phyloP scores from a whole-genome alignment of 306 rosid genomes.

The Castanea crenata region DNA sequence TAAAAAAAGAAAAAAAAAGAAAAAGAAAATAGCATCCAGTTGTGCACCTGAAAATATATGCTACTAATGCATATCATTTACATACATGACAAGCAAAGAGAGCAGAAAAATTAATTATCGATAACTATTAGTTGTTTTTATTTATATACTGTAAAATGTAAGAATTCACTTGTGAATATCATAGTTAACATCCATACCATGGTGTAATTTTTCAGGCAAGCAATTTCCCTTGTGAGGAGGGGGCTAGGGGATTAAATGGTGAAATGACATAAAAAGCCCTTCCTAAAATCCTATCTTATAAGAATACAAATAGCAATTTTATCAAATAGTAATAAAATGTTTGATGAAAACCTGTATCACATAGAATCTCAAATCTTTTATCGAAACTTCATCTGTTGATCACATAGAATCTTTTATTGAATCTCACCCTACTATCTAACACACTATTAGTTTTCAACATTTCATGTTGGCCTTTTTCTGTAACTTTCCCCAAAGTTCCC shows the following conservation, averaged over 20 bases:
- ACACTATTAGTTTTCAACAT: too few relatives aligned
- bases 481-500: too few relatives aligned
- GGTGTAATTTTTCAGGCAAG: background rate
- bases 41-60: background rate
- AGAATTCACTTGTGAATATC: background rate
- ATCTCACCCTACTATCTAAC: too few relatives aligned
- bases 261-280: background rate
- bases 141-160: background rate
- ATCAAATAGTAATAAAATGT: background rate
- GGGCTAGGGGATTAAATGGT: background rate
- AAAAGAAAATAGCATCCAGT: background rate
- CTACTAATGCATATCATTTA: background rate
- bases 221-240: background rate
- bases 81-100: background rate
- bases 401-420: too few relatives aligned
- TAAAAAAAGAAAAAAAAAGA: background rate
- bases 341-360: too few relatives aligned
- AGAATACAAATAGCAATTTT: background rate
- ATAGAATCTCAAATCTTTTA: too few relatives aligned
- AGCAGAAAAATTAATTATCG: background rate
- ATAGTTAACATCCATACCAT: background rate
- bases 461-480: too few relatives aligned
- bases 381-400: too few relatives aligned
- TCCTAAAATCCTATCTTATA: background rate
- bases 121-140: background rate